A percentile compares a stretch with the other conserved stretches of the same genome.
These are phyloP conservation scores for Isatis lusitanica DNA, from an alignment of 441 rosid species.

Conservation along the genomic window DNA sequence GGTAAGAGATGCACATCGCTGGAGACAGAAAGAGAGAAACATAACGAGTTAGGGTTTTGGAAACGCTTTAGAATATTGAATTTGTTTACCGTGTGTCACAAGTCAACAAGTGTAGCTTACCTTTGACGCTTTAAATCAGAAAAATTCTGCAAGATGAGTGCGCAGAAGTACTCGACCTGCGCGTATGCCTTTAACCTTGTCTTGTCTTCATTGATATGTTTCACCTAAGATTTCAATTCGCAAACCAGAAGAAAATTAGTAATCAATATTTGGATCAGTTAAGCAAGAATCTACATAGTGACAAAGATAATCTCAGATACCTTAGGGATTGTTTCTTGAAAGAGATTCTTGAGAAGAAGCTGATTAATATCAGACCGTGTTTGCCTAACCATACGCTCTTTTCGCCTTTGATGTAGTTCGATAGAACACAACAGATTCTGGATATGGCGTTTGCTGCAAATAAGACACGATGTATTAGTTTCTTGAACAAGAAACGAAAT, in stretches of 20 bases:
- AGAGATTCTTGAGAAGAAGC: constrained; percentile 16
- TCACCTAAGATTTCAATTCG: not conserved
- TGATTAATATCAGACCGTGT: constrained; percentile 27
- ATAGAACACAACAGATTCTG: not conserved
- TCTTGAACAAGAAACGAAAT: not conserved
- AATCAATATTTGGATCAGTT: too few species aligned
- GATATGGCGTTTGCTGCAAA: constrained; percentile 31
- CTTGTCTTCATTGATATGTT: not conserved
- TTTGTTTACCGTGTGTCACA: not conserved
- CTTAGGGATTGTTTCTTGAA: constrained; percentile 31
- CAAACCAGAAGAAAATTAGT: too few species aligned
- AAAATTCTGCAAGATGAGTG: not conserved
- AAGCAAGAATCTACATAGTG: too few species aligned
- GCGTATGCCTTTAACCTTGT: constrained; percentile 8
- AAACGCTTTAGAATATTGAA: not conserved
- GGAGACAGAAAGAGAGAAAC: not conserved
- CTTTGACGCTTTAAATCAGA: not conserved
- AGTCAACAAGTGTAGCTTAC: not conserved
- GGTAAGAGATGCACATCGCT: constrained; percentile 19
- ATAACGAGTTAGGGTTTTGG: not conserved
- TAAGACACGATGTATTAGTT: not conserved
- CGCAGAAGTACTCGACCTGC: constrained; percentile 34
- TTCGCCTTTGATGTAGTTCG: not conserved
- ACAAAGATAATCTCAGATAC: too few species aligned
- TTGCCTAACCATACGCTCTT: constrained; percentile 24